phyloP scores from a whole-genome alignment of 257 asterid genomes.

The Euphrasia confusa region DNA sequence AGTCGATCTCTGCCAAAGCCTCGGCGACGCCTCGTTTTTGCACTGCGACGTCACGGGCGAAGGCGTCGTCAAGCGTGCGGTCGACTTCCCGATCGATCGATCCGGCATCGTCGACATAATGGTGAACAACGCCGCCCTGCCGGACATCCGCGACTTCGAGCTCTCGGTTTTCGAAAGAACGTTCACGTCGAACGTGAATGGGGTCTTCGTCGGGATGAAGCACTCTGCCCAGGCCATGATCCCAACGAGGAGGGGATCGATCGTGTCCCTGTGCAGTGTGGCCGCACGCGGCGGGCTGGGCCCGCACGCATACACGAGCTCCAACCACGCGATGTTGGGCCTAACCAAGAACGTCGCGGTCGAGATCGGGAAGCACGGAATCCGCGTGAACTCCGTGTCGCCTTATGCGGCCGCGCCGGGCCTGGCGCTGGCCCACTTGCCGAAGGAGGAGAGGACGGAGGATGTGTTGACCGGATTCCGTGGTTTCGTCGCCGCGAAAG shows the following conservation, averaged over 20 bases:
- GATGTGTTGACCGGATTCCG: slow-evolving; percentile 61
- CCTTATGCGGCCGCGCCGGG: slow-evolving; percentile 80
- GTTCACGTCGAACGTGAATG: slow-evolving; percentile 23
- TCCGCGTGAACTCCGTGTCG: slow-evolving; percentile 79
- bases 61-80: slow-evolving; percentile 58
- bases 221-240: slow-evolving; percentile 79
- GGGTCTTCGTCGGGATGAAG: slow-evolving; percentile 78
- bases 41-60: slow-evolving; percentile 79
- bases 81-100: slow-evolving; percentile 56
- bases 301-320: slow-evolving; percentile 52
- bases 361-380: too few species aligned
- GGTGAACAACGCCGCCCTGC: slow-evolving; percentile 89
- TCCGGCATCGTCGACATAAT: slow-evolving; percentile 75
- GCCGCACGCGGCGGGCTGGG: slow-evolving; percentile 44
- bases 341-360: slow-evolving; percentile 82
- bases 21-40: too few species aligned
- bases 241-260: too few species aligned
- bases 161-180: slow-evolving; percentile 54
- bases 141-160: slow-evolving; percentile 63
- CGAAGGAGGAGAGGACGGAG: slow-evolving; percentile 68
- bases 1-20: too few species aligned
- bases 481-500: too few species aligned
- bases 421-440: slow-evolving; percentile 63
- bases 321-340: slow-evolving; percentile 88
- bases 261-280: slow-evolving; percentile 67